These are phyloP conservation scores for Acacia concinna DNA, from an alignment of 331 rosid genomes.

Conservation along the genomic window DNA sequence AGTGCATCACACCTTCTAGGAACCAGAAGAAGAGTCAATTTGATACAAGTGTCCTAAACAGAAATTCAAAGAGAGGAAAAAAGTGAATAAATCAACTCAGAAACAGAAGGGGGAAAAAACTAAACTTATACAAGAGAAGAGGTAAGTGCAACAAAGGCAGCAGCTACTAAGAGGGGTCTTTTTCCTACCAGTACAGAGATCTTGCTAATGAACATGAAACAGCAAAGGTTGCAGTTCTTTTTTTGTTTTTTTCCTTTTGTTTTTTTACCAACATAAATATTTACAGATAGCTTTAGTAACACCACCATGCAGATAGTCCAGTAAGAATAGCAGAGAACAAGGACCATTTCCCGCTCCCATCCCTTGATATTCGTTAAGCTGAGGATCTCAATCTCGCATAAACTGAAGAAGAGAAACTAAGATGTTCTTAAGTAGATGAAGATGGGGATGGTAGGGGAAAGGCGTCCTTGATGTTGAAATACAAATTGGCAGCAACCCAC, in stretches of 20 bases:
- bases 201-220: slow-evolving; percentile 42
- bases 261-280: slow-evolving; percentile 45
- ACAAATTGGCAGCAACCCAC: slow-evolving; percentile 38
- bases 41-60: slow-evolving; percentile 3
- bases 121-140: slow-evolving; percentile 44
- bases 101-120: slow-evolving; percentile 15
- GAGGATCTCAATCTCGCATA: slow-evolving; percentile 42
- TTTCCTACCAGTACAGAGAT: slow-evolving; percentile 33
- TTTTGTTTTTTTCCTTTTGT: not conserved
- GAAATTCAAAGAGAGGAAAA: slow-evolving; percentile 19
- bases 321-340: slow-evolving; percentile 41
- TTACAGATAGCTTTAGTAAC: slow-evolving; percentile 55
- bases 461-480: slow-evolving; percentile 54
- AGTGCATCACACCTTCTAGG: not conserved
- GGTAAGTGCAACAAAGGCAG: slow-evolving; percentile 38
- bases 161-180: slow-evolving; percentile 26
- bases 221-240: slow-evolving; percentile 28
- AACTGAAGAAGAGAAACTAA: slow-evolving; percentile 39
- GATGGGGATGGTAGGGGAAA: slow-evolving; percentile 37
- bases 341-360: slow-evolving; percentile 46
- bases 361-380: slow-evolving; percentile 32
- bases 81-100: slow-evolving; percentile 33
- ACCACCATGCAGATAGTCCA: slow-evolving; percentile 59
- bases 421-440: slow-evolving; percentile 35
- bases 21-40: not conserved